Evolutionary conservation across 257 asterid species (phyloP).

Genomic region (Nicotiana obtusifolia): DNA sequence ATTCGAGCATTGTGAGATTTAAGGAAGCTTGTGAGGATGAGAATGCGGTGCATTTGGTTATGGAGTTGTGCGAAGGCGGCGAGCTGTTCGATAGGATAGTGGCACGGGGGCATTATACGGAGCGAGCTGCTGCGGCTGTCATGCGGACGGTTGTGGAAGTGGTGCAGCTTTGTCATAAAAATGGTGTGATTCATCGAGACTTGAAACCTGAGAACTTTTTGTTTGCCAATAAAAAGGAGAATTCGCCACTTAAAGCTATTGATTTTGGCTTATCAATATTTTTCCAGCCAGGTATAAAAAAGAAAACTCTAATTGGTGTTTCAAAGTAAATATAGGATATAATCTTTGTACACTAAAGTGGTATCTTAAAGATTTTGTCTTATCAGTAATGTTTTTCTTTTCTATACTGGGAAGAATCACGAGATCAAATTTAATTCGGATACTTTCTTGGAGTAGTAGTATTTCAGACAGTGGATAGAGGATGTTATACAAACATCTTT

Average conservation of each 20-base stretch:
- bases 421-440: too few relatives aligned
- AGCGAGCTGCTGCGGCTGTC: constrained; percentile 85
- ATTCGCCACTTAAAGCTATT: constrained; percentile 95
- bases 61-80: constrained; percentile 94
- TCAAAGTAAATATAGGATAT: too few relatives aligned
- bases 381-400: too few relatives aligned
- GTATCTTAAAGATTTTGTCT: too few relatives aligned
- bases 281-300: constrained; percentile 76
- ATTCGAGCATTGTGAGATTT: constrained; percentile 71
- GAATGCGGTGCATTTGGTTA: constrained; percentile 87
- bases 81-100: constrained; percentile 94
- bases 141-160: constrained; percentile 77
- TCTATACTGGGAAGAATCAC: too few relatives aligned
- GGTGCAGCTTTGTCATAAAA: constrained; percentile 84
- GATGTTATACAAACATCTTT: too few relatives aligned
- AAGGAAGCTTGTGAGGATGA: constrained; percentile 95
- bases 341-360: too few relatives aligned
- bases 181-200: constrained; percentile 91
- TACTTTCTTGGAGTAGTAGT: too few relatives aligned
- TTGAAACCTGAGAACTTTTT: constrained; percentile 88
- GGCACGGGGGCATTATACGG: constrained; percentile 89
- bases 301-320: neutral
- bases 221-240: constrained; percentile 82
- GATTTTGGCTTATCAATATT: constrained; percentile 94
- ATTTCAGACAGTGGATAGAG: too few relatives aligned